These are phyloP conservation scores for Brachypodium distachyon DNA, from an alignment of 202 grass and related monocot genomes.

Conservation along the genomic window DNA sequence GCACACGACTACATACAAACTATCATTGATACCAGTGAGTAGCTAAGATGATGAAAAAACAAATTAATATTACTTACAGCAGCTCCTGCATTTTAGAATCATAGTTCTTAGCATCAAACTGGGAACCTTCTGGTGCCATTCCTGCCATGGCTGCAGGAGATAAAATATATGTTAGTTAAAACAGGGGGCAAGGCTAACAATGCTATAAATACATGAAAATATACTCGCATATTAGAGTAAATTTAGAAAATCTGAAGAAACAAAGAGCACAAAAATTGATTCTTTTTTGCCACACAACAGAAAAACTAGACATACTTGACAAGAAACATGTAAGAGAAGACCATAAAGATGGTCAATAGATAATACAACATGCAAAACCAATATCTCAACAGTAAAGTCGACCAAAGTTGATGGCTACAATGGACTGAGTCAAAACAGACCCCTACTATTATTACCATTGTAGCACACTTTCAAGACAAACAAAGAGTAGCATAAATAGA, in stretches of 20 bases:
- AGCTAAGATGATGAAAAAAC: neutral
- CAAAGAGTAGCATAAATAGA: neutral
- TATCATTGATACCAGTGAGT: neutral
- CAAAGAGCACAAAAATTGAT: neutral
- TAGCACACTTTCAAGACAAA: neutral
- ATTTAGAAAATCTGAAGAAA: neutral
- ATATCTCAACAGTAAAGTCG: too few species aligned
- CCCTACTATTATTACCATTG: neutral
- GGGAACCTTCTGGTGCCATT: constrained; percentile 58
- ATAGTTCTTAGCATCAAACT: constrained; percentile 76
- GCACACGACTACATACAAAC: neutral
- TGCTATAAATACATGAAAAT: too few species aligned
- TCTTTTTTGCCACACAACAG: neutral
- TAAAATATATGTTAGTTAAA: neutral
- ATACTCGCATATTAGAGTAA: too few species aligned
- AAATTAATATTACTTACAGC: constrained; percentile 17
- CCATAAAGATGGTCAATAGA: neutral
- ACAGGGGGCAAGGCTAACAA: too few species aligned
- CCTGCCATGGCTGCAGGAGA: constrained; percentile 54
- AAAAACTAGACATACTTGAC: neutral
- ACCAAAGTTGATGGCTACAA: too few species aligned
- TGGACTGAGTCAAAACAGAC: neutral
- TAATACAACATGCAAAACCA: neutral
- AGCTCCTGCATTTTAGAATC: constrained; percentile 88
- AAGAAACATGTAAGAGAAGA: neutral